phyloP scores from a whole-genome alignment of 192 early-diverging fungal species.

The Kickxella alabastrina region DNA sequence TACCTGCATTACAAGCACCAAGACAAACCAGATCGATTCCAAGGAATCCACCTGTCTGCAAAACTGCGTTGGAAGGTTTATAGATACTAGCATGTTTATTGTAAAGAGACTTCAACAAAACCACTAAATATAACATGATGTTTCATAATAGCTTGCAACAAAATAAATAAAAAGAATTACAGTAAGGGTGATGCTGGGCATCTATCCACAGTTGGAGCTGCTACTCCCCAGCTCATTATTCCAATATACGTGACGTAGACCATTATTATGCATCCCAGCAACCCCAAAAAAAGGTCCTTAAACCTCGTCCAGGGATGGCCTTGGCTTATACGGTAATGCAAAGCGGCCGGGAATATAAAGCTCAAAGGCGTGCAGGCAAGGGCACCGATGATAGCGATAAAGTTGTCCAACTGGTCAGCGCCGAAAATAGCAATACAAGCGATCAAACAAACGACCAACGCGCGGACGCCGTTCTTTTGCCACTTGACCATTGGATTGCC shows the following conservation, averaged over 20 bases:
- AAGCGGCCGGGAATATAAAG: slow-evolving; percentile 83
- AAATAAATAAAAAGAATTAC: neutral
- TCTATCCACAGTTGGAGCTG: slow-evolving; percentile 22
- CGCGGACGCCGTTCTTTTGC: slow-evolving; percentile 81
- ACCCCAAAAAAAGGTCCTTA: slow-evolving; percentile 59
- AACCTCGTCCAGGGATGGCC: slow-evolving; percentile 41
- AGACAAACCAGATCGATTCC: slow-evolving; percentile 52
- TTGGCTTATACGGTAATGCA: slow-evolving; percentile 68
- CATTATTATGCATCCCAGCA: slow-evolving; percentile 69
- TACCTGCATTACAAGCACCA: slow-evolving; percentile 56
- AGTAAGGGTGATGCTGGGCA: slow-evolving; percentile 6
- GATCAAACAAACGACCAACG: slow-evolving; percentile 59
- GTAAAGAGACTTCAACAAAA: slow-evolving; percentile 55
- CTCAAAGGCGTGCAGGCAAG: slow-evolving; percentile 71
- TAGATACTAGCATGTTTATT: slow-evolving; percentile 61
- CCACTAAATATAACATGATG: neutral
- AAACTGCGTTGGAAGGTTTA: slow-evolving; percentile 70
- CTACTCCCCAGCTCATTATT: slow-evolving; percentile 41
- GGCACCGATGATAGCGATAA: slow-evolving; percentile 81
- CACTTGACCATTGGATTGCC: slow-evolving; percentile 71
- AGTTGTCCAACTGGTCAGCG: slow-evolving; percentile 75
- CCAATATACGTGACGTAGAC: slow-evolving; percentile 73
- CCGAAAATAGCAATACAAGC: slow-evolving; percentile 76
- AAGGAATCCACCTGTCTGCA: slow-evolving; percentile 58
- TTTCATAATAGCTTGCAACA: neutral